Conservation (phyloP, 768 basidiomycete genomes). For the Punctularia strigosozonata region DNA sequence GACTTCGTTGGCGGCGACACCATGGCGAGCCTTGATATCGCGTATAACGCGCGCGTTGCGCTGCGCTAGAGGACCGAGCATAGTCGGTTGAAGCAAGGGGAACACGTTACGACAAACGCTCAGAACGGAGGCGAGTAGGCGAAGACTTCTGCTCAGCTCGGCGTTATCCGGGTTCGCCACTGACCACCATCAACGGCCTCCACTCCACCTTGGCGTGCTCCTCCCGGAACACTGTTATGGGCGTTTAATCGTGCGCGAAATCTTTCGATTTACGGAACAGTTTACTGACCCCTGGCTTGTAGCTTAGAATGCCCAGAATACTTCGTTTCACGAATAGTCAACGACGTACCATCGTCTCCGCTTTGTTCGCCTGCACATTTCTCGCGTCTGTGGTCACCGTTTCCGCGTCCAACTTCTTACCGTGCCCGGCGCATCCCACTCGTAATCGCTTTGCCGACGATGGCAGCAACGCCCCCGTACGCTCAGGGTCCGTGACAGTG, state of each 20-base stretch:
- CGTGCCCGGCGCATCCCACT: conserved; percentile 63
- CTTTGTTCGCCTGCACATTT: conserved; percentile 74
- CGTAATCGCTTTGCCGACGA: conserved; percentile 50
- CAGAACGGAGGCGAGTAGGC: too few relatives aligned
- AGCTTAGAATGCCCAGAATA: too few relatives aligned
- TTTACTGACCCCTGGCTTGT: too few relatives aligned
- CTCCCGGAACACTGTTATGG: too few relatives aligned
- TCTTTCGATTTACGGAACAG: too few relatives aligned
- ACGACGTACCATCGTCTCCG: conserved; percentile 63
- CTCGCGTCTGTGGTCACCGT: conserved; percentile 71
- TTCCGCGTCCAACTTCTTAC: conserved; percentile 65
- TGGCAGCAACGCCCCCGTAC: too few relatives aligned
- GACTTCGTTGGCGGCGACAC: conserved; percentile 67
- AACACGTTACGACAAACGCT: too few relatives aligned
- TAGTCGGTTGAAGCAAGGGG: conserved; percentile 6
- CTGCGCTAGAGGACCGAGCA: conserved; percentile 13
- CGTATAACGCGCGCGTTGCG: conserved; percentile 46
- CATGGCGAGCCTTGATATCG: conserved; percentile 67
- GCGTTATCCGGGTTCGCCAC: not conserved
- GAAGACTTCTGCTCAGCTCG: too few relatives aligned
- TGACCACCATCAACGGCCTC: not conserved
- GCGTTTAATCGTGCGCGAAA: too few relatives aligned
- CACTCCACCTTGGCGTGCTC: too few relatives aligned
- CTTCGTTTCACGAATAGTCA: conserved; percentile 44
- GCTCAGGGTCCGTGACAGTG: conserved; percentile 30